phyloP scores from a whole-genome alignment of 2,329 filamentous ascomycete genomes.

The Raffaelea albimanens region DNA sequence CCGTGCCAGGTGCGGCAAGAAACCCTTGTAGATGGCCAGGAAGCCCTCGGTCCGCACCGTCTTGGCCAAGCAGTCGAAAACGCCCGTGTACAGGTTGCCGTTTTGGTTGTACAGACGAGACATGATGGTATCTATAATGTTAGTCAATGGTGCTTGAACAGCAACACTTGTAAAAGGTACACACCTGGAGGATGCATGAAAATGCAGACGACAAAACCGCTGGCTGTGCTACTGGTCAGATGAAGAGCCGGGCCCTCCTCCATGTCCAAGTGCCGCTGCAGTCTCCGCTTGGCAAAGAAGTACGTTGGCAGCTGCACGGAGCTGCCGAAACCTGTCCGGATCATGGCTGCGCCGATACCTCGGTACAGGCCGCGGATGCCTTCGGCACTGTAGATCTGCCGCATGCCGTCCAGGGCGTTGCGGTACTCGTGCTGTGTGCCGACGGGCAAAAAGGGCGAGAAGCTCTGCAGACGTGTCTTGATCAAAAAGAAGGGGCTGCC shows the following conservation, averaged over 20 bases:
- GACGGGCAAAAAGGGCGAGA: conserved; percentile 82
- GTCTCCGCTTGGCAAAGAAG: conserved; percentile 86
- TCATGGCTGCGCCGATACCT: conserved; percentile 87
- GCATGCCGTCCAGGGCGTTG: conserved; percentile 74
- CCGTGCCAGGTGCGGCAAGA: conserved; percentile 84
- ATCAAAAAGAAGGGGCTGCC: conserved; percentile 96
- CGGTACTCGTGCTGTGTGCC: conserved; percentile 94
- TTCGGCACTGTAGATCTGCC: conserved; percentile 68
- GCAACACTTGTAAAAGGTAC: conserved; percentile 16
- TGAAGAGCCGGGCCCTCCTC: conserved; percentile 85
- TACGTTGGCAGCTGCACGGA: conserved; percentile 96
- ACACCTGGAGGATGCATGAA: conserved; percentile 94
- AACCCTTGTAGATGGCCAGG: conserved; percentile 94
- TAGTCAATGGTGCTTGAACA: conserved; percentile 18
- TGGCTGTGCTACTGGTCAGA: conserved; percentile 76
- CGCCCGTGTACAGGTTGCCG: conserved; percentile 88
- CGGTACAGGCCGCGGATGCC: conserved; percentile 78
- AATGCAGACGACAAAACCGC: conserved; percentile 92
- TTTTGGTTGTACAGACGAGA: conserved; percentile 98
- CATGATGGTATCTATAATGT: conserved; percentile 98
- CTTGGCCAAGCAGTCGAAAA: conserved; percentile 85
- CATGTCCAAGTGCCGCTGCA: conserved; percentile 78
- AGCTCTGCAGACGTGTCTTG: conserved; percentile 93
- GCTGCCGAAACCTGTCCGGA: conserved; percentile 89
- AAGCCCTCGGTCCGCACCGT: conserved; percentile 87